Base-by-base conservation (phyloP, 2,329 filamentous ascomycete genomes). In the Ophioceras dolichostomum region DNA sequence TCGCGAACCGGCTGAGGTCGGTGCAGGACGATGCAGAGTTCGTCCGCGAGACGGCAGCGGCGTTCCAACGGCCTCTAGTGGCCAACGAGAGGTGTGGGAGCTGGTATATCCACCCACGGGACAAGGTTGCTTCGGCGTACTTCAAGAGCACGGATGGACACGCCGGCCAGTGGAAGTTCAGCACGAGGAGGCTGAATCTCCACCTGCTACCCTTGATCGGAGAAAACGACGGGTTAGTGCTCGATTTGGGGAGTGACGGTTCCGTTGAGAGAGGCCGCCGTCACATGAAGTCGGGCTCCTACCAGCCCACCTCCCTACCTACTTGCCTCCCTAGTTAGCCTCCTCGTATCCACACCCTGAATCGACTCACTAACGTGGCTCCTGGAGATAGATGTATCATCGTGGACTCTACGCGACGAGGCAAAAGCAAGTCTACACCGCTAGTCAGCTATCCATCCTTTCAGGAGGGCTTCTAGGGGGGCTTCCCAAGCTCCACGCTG, bases 121-220 rank as follows among this genome's bases (percentile, higher is more conserved):
- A 51, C 19, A 91, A 89, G 58, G 60, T 54, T 1, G 83, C 74
- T 22, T 87, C 83, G 45, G 84, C 82, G 22, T 98, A 96, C 60
- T 98, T 96, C 62, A 98, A 98, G 67, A 94, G 85, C 59, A 98
- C 91, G 2, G 91, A 98, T 60, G 91, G 91, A 1, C 91, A 98
- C 56, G 77, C 79, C 37, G 79, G 84, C 8, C 79, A 93, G 51
- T 98, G 91, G 91, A 74, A 79, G 43, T 94, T 96, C 53, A 94
- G 84, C 58, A 72, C 80, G 17, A 66, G 91, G 44, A 69, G 91
- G 45, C 60, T 96, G 50, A 98, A 98, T 54, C 54, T 94, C 49
- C 83, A 94, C 45, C 54, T 96, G 13, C 56, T 95, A 35, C 68
- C 77, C 24, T 50, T 88, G 29, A 68, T 89, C 38, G 76, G 71